Percentiles rank a stretch among this genome's conserved stretches.
These are phyloP conservation scores for Capsicum chinense DNA, from an alignment of 257 asterid genomes.

Conservation along the genomic window DNA sequence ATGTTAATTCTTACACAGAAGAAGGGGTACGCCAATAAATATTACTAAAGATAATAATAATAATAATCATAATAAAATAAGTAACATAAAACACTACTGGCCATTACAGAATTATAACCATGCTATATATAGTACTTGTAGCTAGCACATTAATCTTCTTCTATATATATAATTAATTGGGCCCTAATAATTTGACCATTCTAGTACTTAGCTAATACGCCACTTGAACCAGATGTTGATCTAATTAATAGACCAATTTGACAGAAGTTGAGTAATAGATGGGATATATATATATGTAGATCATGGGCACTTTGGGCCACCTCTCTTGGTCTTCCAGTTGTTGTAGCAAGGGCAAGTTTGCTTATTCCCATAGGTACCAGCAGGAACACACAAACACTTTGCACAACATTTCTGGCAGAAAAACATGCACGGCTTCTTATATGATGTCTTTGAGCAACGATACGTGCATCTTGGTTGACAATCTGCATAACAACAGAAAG, in stretches of 20 bases:
- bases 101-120: not conserved
- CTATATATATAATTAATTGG: not conserved
- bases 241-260: not conserved
- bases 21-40: not conserved
- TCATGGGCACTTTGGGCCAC: conserved; percentile 34
- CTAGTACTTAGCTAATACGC: not conserved
- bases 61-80: not conserved
- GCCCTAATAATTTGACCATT: not conserved
- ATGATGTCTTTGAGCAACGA: conserved; percentile 19
- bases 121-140: not conserved
- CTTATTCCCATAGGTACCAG: conserved; percentile 32
- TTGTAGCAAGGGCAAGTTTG: conserved; percentile 33
- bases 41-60: not conserved
- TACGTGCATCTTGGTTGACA: conserved; percentile 26
- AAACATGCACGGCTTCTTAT: conserved; percentile 29
- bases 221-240: conserved; percentile 22
- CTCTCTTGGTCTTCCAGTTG: conserved; percentile 33
- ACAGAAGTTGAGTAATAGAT: not conserved
- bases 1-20: not conserved
- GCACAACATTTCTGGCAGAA: conserved; percentile 31
- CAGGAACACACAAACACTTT: conserved; percentile 28
- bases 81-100: not conserved
- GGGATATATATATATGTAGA: not conserved
- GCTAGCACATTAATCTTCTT: not conserved
- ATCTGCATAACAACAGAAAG: not conserved